These are phyloP conservation scores for Gloeostereum incarnatum DNA, from an alignment of 768 basidiomycete genomes.

Conservation along the genomic window DNA sequence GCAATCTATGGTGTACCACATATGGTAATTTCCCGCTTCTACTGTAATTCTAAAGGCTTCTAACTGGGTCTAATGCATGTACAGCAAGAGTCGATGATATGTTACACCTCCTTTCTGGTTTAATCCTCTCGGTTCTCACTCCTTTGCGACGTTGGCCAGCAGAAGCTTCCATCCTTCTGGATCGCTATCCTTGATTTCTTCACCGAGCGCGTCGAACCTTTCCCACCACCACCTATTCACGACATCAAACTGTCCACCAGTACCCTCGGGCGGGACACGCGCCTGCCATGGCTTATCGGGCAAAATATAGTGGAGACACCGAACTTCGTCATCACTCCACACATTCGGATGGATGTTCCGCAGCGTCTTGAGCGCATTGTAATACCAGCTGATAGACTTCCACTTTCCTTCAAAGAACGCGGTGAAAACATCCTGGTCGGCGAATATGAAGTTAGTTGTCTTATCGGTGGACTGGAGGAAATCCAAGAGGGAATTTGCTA, in stretches of 20 bases:
- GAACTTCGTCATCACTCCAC: constrained; percentile 83
- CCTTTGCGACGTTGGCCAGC: too few relatives aligned
- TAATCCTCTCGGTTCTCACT: too few relatives aligned
- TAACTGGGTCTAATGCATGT: too few relatives aligned
- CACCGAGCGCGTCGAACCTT: constrained; percentile 36
- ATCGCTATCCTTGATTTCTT: too few relatives aligned
- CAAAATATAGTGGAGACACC: constrained; percentile 83
- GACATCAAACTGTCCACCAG: constrained; percentile 40
- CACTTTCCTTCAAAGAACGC: constrained; percentile 71
- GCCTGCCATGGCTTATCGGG: constrained; percentile 80
- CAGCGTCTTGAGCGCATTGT: constrained; percentile 91
- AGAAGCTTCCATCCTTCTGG: too few relatives aligned
- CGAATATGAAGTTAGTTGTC: constrained; percentile 47
- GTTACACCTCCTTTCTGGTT: too few relatives aligned
- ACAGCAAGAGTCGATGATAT: too few relatives aligned
- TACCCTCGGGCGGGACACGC: constrained; percentile 26
- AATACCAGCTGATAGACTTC: constrained; percentile 76
- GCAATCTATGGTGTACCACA: too few relatives aligned
- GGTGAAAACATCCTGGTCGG: constrained; percentile 90
- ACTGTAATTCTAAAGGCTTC: too few relatives aligned
- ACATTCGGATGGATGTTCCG: constrained; percentile 57
- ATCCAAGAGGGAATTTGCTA: constrained; percentile 42
- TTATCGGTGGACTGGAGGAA: constrained; percentile 40
- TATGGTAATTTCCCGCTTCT: too few relatives aligned
- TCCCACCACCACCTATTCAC: constrained; percentile 80